phyloP scores from a whole-genome alignment of 2,329 filamentous ascomycete species.

The Emmonsiellopsis sp. region DNA sequence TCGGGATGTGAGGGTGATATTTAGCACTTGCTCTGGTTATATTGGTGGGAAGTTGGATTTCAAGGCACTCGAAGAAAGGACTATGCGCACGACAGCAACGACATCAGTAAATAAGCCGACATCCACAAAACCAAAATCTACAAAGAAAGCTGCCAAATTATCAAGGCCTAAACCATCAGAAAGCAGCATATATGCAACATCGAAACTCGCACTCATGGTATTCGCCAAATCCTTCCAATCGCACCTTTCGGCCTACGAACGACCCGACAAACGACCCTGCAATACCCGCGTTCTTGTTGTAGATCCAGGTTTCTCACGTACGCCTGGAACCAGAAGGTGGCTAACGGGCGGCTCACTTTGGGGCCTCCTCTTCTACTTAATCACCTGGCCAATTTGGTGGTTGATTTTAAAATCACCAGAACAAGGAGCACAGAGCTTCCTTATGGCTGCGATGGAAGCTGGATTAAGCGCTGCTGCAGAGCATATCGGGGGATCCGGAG shows the following conservation, averaged over 20 bases:
- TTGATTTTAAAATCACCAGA: slow-evolving; percentile 75
- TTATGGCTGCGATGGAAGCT: slow-evolving; percentile 78
- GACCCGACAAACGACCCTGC: slow-evolving; percentile 73
- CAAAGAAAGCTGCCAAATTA: slow-evolving; percentile 1
- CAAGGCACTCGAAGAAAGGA: slow-evolving; percentile 18
- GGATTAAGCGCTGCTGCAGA: slow-evolving; percentile 50
- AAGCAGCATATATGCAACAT: slow-evolving; percentile 50
- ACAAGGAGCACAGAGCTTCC: slow-evolving; percentile 76
- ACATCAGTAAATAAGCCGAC: neutral
- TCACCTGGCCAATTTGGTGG: slow-evolving; percentile 76
- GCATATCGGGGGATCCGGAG: neutral
- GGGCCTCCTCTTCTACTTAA: slow-evolving; percentile 67
- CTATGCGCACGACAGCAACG: slow-evolving; percentile 10
- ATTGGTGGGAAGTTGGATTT: slow-evolving; percentile 61
- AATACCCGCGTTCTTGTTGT: slow-evolving; percentile 78
- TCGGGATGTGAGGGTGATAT: slow-evolving; percentile 79
- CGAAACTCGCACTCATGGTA: slow-evolving; percentile 69
- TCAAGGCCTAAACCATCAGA: slow-evolving; percentile 1
- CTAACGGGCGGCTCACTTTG: slow-evolving; percentile 73
- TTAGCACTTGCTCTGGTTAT: slow-evolving; percentile 82
- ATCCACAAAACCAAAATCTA: slow-evolving; percentile 11
- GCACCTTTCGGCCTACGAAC: slow-evolving; percentile 73
- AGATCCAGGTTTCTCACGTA: slow-evolving; percentile 77
- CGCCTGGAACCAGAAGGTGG: slow-evolving; percentile 80
- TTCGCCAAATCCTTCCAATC: slow-evolving; percentile 90